Evolutionary conservation across 805 yeast species (phyloP).

Genomic region (Saturnispora sekii): DNA sequence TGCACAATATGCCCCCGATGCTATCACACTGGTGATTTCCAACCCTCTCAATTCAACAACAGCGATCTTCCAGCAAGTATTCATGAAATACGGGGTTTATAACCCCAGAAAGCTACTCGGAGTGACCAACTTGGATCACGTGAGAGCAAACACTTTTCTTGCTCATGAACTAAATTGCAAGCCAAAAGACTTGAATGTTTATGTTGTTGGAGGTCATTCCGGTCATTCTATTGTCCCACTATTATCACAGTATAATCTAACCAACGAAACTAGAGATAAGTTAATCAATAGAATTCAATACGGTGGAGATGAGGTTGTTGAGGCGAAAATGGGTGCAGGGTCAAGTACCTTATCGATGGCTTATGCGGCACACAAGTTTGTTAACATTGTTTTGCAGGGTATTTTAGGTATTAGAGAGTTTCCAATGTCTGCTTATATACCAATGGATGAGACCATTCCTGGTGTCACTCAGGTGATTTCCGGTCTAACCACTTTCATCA

Average conservation of each 20-base stretch:
- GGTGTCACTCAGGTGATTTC: constrained; percentile 42
- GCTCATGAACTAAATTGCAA: constrained; percentile 37
- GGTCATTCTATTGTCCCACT: constrained; percentile 92
- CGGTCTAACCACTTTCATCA: constrained; percentile 2
- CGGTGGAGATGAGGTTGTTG: constrained; percentile 93
- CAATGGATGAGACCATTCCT: constrained; percentile 37
- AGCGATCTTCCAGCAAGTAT: constrained; percentile 76
- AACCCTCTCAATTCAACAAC: constrained; percentile 94
- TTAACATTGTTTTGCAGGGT: constrained; percentile 35
- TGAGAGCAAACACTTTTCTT: constrained; percentile 72
- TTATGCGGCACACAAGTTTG: constrained; percentile 77
- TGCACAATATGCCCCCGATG: constrained; percentile 61
- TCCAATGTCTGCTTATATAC: constrained; percentile 53
- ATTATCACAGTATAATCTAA: constrained; percentile 37
- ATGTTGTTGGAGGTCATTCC: constrained; percentile 91
- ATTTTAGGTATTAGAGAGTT: constrained; percentile 39
- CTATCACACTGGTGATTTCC: constrained; percentile 73
- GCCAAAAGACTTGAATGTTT: constrained; percentile 48
- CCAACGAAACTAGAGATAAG: constrained; percentile 35
- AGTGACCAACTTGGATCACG: constrained; percentile 80
- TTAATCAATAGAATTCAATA: constrained; percentile 83
- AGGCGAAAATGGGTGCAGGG: constrained; percentile 91
- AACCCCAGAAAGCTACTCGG: constrained; percentile 74
- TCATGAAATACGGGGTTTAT: constrained; percentile 56
- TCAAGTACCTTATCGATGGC: constrained; percentile 93